Evolutionary conservation across 345 rosid species (phyloP), one percentile per base, ranked within the genome.

Genomic region (Citrus inodora): DNA sequence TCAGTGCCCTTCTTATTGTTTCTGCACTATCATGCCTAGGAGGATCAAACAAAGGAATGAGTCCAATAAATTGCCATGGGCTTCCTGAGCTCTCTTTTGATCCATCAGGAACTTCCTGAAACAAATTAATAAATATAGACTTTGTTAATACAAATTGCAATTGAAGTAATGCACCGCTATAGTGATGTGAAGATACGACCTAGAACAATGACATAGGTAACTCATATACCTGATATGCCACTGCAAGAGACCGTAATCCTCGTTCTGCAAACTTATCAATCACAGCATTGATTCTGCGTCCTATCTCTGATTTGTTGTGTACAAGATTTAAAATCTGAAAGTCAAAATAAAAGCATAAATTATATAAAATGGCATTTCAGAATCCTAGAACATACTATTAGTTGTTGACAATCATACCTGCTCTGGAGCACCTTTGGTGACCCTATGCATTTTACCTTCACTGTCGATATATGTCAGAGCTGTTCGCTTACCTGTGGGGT

Each of bases 341-440:
- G 71, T 24, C 70, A 61, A 79, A 74, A 38, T 32, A 66, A 16
- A 75, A 14, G 37, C 21, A 46, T 53, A 14, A 51, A 58, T 83
- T 70, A 71, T 37, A 81, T 73, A 24, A 55, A 61, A 74, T 64
- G 33, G 28, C 9, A 61, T 71, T 61, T 8, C 5, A 48, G 22
- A 82, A 69, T 24, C 33, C 33, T 56, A 33, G 51, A 73, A n/a
- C 71, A 51, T 25, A 28, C 1, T 40, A 33, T 67, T 33, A 58
- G 53, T 28, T 69, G 38, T 65, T 55, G 46, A 78, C n/a, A 24
- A 74, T 11, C 40, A 32, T 82, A 88, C 92, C 90, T 87, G 92
- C 70, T 89, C 91, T 14, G 91, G 94, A 19, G 91, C 92, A 62
- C 94, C 94, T 87, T 90, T 89, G 83, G 91, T 84, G 73, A 90